Evolutionary conservation across 345 rosid genomes (phyloP).

Genomic region (Salix viminalis): DNA sequence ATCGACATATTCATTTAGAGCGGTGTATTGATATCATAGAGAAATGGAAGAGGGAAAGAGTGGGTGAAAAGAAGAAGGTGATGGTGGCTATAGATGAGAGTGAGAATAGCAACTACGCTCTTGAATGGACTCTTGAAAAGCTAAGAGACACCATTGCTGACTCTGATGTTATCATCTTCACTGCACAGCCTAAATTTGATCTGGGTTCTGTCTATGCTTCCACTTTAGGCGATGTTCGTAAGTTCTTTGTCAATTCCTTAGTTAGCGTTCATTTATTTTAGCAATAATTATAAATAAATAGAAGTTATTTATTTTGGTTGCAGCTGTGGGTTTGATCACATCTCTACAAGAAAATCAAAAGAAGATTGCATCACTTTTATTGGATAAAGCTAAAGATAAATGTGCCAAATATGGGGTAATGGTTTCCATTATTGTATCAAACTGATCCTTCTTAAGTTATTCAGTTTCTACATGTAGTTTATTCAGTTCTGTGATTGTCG

Average conservation of each 20-base stretch:
- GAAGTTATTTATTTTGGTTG: not conserved
- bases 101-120: conserved; percentile 63
- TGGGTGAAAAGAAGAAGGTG: conserved; percentile 46
- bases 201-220: conserved; percentile 51
- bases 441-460: not conserved
- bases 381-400: conserved; percentile 41
- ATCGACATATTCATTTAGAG: not conserved
- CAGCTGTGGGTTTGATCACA: conserved; percentile 55
- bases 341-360: conserved; percentile 47
- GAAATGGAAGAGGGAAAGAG: conserved; percentile 21
- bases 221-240: conserved; percentile 51
- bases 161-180: conserved; percentile 54
- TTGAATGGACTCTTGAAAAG: conserved; percentile 52
- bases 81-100: conserved; percentile 82
- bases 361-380: conserved; percentile 31
- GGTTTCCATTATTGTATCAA: not conserved
- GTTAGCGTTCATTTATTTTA: not conserved
- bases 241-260: conserved; percentile 6
- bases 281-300: not conserved
- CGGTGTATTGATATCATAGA: not conserved
- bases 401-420: conserved; percentile 53
- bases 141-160: conserved; percentile 35
- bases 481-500: not conserved
- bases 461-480: not conserved
- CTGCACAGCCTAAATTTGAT: conserved; percentile 42